phyloP scores from a whole-genome alignment of 1,284 basidiomycete genomes.

The Sporisorium iseilematis-ciliati region DNA sequence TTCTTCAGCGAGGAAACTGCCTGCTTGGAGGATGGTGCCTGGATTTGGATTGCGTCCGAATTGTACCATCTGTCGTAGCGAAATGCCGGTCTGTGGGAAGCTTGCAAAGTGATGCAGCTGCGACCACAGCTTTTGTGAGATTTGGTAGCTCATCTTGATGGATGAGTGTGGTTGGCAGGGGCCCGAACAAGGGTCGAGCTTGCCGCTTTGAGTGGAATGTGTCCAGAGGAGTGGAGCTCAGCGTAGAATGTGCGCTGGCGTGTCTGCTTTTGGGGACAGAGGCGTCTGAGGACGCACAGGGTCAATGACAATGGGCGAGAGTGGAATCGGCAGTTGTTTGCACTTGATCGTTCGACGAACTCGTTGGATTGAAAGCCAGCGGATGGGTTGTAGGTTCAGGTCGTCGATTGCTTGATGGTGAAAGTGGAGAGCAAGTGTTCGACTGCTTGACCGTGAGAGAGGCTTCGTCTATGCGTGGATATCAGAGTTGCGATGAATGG shows the following conservation, averaged over 20 bases:
- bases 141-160: conserved; percentile 55
- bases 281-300: conserved; percentile 15
- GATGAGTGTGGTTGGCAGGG: conserved; percentile 4
- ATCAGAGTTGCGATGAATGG: neutral
- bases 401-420: neutral
- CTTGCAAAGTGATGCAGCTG: conserved; percentile 67
- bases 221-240: neutral
- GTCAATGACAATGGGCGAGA: neutral
- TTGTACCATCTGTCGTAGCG: conserved; percentile 69
- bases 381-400: neutral
- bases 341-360: neutral
- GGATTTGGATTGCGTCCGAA: conserved; percentile 68
- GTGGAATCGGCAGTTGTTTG: neutral
- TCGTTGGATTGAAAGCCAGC: neutral
- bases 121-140: conserved; percentile 64
- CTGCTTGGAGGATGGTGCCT: conserved; percentile 67
- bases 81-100: conserved; percentile 68
- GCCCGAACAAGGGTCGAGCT: neutral
- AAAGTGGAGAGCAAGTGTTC: neutral
- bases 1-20: conserved; percentile 75
- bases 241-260: neutral
- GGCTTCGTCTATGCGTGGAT: neutral
- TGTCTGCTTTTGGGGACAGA: neutral
- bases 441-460: neutral
- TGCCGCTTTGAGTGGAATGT: neutral